Evolutionary conservation across 2,329 filamentous ascomycete species (phyloP).

Genomic region (Ploettnerulaceae sp.): DNA sequence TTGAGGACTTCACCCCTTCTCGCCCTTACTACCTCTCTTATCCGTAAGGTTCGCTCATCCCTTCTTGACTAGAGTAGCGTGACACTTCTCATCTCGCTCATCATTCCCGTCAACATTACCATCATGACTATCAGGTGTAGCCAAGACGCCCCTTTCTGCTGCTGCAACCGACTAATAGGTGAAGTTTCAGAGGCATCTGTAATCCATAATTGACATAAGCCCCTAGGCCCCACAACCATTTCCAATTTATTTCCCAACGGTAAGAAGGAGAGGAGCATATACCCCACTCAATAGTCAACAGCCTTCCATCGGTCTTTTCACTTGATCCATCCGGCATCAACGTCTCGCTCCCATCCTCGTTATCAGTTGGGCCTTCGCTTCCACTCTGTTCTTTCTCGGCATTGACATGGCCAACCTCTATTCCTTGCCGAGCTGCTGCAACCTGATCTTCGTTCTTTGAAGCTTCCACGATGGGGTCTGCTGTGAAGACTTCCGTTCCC

Average conservation of each 20-base stretch:
- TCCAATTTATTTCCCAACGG: no score
- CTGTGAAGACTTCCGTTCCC: no score
- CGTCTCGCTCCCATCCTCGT: neutral
- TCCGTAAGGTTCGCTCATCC: slow-evolving; percentile 15
- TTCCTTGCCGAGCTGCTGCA: no score
- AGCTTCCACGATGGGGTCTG: no score
- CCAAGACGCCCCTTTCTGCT: slow-evolving; percentile 63
- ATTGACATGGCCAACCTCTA: no score
- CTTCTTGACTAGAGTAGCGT: slow-evolving; percentile 54
- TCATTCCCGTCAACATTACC: slow-evolving; percentile 58
- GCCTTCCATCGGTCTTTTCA: neutral
- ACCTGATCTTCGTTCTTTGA: no score
- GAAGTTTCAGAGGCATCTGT: slow-evolving; percentile 62
- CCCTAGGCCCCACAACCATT: neutral
- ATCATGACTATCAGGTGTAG: slow-evolving; percentile 60
- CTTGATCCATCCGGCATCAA: neutral
- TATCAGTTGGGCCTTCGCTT: neutral
- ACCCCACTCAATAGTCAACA: neutral
- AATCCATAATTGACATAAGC: neutral
- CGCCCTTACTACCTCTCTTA: slow-evolving; percentile 10
- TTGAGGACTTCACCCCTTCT: neutral
- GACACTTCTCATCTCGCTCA: slow-evolving; percentile 48
- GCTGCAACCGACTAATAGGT: slow-evolving; percentile 64
- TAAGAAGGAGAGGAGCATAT: neutral
- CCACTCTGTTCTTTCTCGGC: no score